These are phyloP conservation scores for Corchorus olitorius DNA, from an alignment of 345 rosid species.

Conservation along the genomic window DNA sequence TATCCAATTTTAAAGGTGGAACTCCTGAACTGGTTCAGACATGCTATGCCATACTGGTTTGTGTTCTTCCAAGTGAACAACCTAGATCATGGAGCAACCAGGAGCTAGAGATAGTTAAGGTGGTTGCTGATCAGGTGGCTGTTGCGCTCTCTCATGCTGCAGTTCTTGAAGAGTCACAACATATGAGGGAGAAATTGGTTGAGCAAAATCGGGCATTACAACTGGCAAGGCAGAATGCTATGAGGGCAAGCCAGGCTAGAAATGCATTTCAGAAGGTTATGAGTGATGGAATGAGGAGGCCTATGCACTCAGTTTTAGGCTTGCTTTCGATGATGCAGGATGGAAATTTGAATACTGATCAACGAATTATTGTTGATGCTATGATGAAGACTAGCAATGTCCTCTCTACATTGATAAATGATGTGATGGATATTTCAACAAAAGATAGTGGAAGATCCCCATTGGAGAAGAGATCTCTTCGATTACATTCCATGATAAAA, in stretches of 20 bases:
- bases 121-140: constrained; percentile 96
- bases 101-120: constrained; percentile 87
- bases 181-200: constrained; percentile 85
- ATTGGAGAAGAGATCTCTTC: constrained; percentile 60
- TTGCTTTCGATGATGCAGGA: constrained; percentile 79
- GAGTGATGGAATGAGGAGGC: constrained; percentile 93
- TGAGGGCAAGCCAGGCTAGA: constrained; percentile 92
- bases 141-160: constrained; percentile 98
- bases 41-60: constrained; percentile 78
- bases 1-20: constrained; percentile 82
- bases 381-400: constrained; percentile 81
- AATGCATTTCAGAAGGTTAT: constrained; percentile 79
- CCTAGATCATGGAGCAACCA: constrained; percentile 77
- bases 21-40: constrained; percentile 74
- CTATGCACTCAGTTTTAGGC: constrained; percentile 84
- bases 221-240: constrained; percentile 61
- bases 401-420: constrained; percentile 75
- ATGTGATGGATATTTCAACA: constrained; percentile 76
- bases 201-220: constrained; percentile 88
- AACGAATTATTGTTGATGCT: constrained; percentile 65
- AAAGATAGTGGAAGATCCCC: constrained; percentile 66
- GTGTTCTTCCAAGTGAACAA: constrained; percentile 72
- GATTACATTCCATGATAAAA: constrained; percentile 61
- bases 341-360: constrained; percentile 59
- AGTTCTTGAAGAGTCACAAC: constrained; percentile 91